These are phyloP conservation scores for Sisymbrium irio DNA, from an alignment of 345 rosid species.

Conservation along the genomic window DNA sequence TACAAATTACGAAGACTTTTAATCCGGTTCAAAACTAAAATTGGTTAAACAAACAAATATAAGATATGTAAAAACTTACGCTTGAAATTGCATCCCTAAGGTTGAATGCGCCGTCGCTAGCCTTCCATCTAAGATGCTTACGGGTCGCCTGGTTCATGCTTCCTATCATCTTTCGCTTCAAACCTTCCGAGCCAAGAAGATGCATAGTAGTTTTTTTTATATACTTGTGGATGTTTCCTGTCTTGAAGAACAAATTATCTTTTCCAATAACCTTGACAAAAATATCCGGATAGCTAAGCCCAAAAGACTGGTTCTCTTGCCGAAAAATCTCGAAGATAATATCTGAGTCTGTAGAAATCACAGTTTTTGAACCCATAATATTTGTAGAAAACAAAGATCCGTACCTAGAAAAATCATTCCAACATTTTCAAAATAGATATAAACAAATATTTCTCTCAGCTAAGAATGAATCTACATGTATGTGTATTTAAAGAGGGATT, in stretches of 20 bases:
- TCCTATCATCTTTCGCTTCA: constrained; percentile 23
- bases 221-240: constrained; percentile 38
- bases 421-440: neutral
- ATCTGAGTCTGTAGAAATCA: neutral
- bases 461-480: neutral
- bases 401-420: neutral
- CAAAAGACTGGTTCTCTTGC: constrained; percentile 3
- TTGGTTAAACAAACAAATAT: neutral
- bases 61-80: neutral
- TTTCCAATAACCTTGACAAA: constrained; percentile 4
- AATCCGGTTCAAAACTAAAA: neutral
- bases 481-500: neutral
- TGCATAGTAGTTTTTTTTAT: constrained; percentile 28
- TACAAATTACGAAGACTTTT: neutral
- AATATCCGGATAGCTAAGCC: neutral
- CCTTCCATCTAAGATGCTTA: constrained; percentile 25
- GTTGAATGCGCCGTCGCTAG: constrained; percentile 1
- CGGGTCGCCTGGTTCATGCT: constrained; percentile 22
- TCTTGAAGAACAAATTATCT: constrained; percentile 5
- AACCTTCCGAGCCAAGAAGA: constrained; percentile 33
- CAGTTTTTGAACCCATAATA: constrained; percentile 9
- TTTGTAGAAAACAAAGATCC: constrained; percentile 1
- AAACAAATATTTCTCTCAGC: neutral
- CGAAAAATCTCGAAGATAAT: neutral
- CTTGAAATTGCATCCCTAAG: neutral